Evolutionary conservation across 2,329 filamentous ascomycete species (phyloP).

Genomic region (Fonsecaea pedrosoi): DNA sequence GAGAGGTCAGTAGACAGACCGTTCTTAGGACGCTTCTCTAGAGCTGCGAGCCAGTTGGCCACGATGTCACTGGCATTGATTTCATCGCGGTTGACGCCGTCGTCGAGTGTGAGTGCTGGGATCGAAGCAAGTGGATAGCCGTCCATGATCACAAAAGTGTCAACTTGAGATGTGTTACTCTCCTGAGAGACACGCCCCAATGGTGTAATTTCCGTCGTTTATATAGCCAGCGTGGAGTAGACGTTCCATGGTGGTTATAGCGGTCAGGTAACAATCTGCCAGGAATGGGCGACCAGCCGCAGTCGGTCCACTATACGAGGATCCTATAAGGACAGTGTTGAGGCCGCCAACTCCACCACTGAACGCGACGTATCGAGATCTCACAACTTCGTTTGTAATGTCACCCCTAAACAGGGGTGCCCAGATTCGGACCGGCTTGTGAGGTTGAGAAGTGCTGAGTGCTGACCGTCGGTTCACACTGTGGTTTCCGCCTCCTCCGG

Average conservation of each 20-base stretch:
- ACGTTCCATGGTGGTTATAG: neutral
- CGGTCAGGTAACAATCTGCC: neutral
- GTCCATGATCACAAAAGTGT: constrained; percentile 3
- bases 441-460: neutral
- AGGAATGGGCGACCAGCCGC: neutral
- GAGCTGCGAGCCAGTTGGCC: constrained; percentile 14
- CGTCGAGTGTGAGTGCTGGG: constrained; percentile 6
- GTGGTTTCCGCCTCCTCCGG: neutral
- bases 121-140: constrained; percentile 19
- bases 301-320: neutral
- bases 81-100: constrained; percentile 6
- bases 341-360: neutral
- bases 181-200: neutral
- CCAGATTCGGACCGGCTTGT: neutral
- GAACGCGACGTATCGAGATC: neutral
- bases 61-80: constrained; percentile 11
- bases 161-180: neutral
- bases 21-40: constrained; percentile 10
- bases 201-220: neutral
- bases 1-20: constrained; percentile 14
- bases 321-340: neutral
- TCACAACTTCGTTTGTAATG: neutral
- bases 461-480: neutral
- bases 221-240: neutral
- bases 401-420: neutral